Evolutionary conservation across 2,329 filamentous ascomycete species (phyloP), one percentile per base, ranked within the genome.

Genomic region (Bipolaris cookei): DNA sequence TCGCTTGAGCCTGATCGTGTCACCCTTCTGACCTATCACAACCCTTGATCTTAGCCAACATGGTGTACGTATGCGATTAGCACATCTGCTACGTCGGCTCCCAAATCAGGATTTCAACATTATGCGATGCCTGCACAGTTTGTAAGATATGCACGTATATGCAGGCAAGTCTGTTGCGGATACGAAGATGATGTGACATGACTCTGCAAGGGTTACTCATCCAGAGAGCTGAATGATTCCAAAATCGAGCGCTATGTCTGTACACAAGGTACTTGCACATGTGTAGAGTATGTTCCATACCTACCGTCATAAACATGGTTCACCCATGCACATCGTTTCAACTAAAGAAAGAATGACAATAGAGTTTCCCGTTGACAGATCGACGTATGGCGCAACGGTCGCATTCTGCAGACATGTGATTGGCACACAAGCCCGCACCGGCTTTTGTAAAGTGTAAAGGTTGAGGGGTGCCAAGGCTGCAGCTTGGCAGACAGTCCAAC

Each of bases 11-110:
- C 34, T 34, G 30, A 4, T 55, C 38, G 52, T 51, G 48, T 42
- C n/a, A 56, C 52, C 11, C 35, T 11, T 3, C 28, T 3, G 34
- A 8, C 56, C 56, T 58, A 58, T 47, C 51, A 58, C 28, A 18
- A 20, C 23, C 13, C 28, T 43, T 34, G 20, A 16, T 14, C n/a
- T 21, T 43, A 32, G 43, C 47, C 38, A 51, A 38, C 20, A 20
- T 49, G 11, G 37, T 41, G 21, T 10, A 46, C 51, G 30, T 6
- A 46, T 28, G 50, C 50, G 35, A 23, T 44, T 23, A 52, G 32
- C 41, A 30, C 18, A 3, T 37, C 13, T 18, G 38, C 38, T 35
- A n/a, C 14, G 13, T 38, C 30, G 30, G 13, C 34, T 25, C 43
- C 37, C 42, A 41, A 38, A 6, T n/a, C 23, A 53, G 42, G 25